Conservation (phyloP, 176 grass and related monocot species). For the Aegilops speltoides region DNA sequence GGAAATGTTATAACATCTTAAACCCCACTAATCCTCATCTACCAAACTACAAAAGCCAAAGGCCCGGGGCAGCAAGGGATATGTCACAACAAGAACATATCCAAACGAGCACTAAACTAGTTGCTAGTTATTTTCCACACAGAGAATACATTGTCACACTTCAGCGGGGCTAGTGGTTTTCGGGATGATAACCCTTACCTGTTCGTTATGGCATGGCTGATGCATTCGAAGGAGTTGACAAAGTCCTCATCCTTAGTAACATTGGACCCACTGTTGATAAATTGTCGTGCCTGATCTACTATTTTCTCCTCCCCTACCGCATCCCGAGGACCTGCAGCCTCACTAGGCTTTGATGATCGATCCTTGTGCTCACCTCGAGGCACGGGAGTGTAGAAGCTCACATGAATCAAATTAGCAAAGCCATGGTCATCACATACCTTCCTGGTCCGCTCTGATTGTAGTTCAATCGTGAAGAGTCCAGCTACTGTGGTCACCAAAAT, state of each 20-base stretch:
- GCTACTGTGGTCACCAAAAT: background rate
- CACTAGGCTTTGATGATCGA: background rate
- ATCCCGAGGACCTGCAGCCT: no score
- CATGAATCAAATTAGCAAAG: background rate
- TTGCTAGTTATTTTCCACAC: background rate
- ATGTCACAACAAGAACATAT: background rate
- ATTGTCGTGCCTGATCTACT: constrained; percentile 58
- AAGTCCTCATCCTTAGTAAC: constrained; percentile 71
- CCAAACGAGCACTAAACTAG: background rate
- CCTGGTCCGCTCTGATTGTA: background rate
- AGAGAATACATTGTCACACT: background rate
- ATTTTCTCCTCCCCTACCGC: constrained; percentile 19
- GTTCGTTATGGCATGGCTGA: constrained; percentile 71
- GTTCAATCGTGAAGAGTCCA: background rate
- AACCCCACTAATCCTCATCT: no score
- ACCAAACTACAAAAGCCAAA: background rate
- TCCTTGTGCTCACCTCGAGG: background rate
- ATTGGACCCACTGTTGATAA: constrained; percentile 61
- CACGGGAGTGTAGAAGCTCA: background rate
- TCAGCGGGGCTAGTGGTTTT: background rate
- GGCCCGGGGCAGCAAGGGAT: background rate
- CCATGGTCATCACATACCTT: background rate
- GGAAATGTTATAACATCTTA: no score
- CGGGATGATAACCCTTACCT: constrained; percentile 43
- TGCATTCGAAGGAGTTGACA: background rate